Evolutionary conservation across 345 rosid species (phyloP).

Genomic region (Bruguiera parviflora): DNA sequence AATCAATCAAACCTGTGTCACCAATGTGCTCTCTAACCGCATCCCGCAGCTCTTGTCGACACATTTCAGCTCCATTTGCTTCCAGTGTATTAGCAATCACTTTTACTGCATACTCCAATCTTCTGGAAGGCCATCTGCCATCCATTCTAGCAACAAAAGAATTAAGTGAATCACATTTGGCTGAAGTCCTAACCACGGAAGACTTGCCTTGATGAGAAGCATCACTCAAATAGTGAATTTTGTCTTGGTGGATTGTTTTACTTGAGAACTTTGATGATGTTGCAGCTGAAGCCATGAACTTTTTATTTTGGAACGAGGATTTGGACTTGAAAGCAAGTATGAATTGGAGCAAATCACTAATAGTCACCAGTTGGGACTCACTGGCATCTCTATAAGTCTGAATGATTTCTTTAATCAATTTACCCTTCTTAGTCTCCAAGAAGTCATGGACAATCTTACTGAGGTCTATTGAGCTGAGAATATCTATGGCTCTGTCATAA

Average conservation of each 20-base stretch:
- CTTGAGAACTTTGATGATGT: conserved; percentile 15
- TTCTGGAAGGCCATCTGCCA: conserved; percentile 43
- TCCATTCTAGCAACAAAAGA: conserved; percentile 14
- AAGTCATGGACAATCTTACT: conserved; percentile 36
- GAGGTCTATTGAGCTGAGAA: conserved; percentile 44
- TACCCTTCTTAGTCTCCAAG: conserved; percentile 20
- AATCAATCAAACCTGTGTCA: conserved; percentile 73
- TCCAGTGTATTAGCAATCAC: conserved; percentile 34
- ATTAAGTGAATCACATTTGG: neutral
- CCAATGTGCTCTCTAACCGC: conserved; percentile 49
- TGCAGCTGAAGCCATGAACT: conserved; percentile 32
- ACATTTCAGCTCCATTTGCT: conserved; percentile 26
- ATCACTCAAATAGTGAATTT: neutral
- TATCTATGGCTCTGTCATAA: conserved; percentile 48
- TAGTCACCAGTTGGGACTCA: conserved; percentile 30
- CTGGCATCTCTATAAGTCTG: conserved; percentile 30
- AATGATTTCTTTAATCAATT: conserved; percentile 29
- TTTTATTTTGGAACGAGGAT: conserved; percentile 32
- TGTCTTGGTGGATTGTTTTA: neutral
- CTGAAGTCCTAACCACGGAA: too few species aligned
- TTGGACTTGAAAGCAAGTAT: conserved; percentile 47
- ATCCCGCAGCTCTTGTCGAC: conserved; percentile 49
- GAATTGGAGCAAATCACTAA: conserved; percentile 50
- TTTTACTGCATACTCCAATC: conserved; percentile 41
- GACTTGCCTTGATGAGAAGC: too few species aligned